phyloP scores from a whole-genome alignment of 2,329 filamentous ascomycete genomes.

The Cladosporium sp. region DNA sequence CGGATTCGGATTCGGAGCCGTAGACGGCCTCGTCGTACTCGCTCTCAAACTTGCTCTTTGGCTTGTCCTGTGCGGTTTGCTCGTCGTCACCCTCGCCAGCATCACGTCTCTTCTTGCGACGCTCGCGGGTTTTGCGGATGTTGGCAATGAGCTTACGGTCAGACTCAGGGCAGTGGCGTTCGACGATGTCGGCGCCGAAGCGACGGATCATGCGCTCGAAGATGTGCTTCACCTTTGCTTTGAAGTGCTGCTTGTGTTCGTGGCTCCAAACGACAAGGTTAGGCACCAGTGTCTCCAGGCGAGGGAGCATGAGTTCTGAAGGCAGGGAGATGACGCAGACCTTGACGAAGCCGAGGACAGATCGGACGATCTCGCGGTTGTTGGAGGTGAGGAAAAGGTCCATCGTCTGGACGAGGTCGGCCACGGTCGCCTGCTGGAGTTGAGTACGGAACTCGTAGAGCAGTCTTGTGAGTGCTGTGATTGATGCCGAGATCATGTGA shows the following conservation, averaged over 20 bases:
- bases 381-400: slow-evolving; percentile 94
- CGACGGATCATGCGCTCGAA: slow-evolving; percentile 89
- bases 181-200: slow-evolving; percentile 78
- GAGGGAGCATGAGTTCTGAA: slow-evolving; percentile 70
- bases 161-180: slow-evolving; percentile 74
- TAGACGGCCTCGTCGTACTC: slow-evolving; percentile 97
- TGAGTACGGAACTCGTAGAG: slow-evolving; percentile 82
- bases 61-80: slow-evolving; percentile 44
- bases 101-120: slow-evolving; percentile 84
- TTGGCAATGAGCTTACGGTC: slow-evolving; percentile 90
- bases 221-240: slow-evolving; percentile 97
- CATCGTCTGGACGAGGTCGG: slow-evolving; percentile 88
- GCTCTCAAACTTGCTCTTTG: slow-evolving; percentile 71
- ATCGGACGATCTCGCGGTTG: slow-evolving; percentile 94
- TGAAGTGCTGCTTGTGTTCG: slow-evolving; percentile 97
- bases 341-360: slow-evolving; percentile 93
- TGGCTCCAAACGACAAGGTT: slow-evolving; percentile 95
- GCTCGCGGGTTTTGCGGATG: slow-evolving; percentile 91
- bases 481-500: slow-evolving; percentile 97
- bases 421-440: slow-evolving; percentile 65
- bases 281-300: slow-evolving; percentile 73
- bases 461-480: slow-evolving; percentile 89
- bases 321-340: slow-evolving; percentile 87
- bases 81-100: slow-evolving; percentile 55
- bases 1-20: slow-evolving; percentile 55